Evolutionary conservation across 441 rosid genomes (phyloP), one percentile per base, ranked within the genome.

Genomic region (Cnidoscolus chayamansa): DNA sequence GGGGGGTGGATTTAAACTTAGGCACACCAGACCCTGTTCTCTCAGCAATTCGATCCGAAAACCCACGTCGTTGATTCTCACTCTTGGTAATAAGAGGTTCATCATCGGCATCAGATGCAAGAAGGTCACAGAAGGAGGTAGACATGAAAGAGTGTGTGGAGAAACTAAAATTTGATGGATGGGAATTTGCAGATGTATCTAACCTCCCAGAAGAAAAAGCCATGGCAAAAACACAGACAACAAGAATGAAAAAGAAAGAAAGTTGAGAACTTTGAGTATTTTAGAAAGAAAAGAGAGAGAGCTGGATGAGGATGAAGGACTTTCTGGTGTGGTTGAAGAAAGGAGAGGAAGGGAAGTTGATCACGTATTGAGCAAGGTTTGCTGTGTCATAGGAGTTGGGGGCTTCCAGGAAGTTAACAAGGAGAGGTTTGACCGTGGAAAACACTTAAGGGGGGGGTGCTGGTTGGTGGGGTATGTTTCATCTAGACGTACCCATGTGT

Each of bases 1-100:
- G 96, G 1, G 90, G 87, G 56, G 83, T 84, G 9, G 98, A 85
- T 82, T 89, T 92, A 77, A 92, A 92, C 81, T 94, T 94, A 0
- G 98, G 99, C 19, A 92, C 88, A 68, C 91, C 93, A 0, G 84
- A 81, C 10, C 88, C 88, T 5, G 84, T 84, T 60, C 89, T 79
- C 67, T 86, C 85, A 0, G 87, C 84, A 19, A 85, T 81, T 30
- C 91, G 78, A 55, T 83, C 92, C 2, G 82, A 76, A 1, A 80
- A 67, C 6, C 82, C 71, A 30, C 73, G 70, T n/a, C 72, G 37
- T 10, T 32, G 67, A 20, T 40, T 56, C 19, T 60, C 48, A 55
- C 49, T 10, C 4, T 49, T 9, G 9, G 17, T 45, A 57, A 15
- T 66, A 47, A 35, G 61, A 54, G 63, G 15, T 32, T 70, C 77